Evolutionary conservation across 2,329 filamentous ascomycete species (phyloP), one percentile per base, ranked within the genome.

Genomic region (Metarhizium guizhouense): DNA sequence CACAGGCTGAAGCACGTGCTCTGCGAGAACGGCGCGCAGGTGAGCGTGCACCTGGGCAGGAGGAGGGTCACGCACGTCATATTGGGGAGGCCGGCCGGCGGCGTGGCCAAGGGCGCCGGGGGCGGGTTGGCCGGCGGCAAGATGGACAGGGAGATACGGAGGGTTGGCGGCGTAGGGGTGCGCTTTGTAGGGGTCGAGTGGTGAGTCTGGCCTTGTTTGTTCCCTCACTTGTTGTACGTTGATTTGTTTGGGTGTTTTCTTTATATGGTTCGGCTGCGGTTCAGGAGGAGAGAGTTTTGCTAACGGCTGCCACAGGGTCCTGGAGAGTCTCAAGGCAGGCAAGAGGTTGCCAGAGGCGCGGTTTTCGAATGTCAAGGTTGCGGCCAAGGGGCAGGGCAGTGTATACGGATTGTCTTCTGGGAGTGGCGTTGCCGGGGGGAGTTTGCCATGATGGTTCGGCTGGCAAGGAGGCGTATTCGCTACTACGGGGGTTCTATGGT

Each of bases 41-140:
- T 90, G 62, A 86, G 88, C 3, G 79, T 90, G 40, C 78, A 84
- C 57, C 81, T 95, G 10, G 86, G 83, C 10, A 81, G 90, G 48
- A 80, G 84, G 42, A 81, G 79, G 52, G 89, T 96, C 61, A 95
- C 91, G 38, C 92, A 96, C 70, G 87, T 96, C 58, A 87, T 96
- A 56, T 71, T 96, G 6, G 89, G 88, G 7, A 78, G 74, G 53
- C 81, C 83, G 18, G 77, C 76, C 3, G 47, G 47, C 30, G 68
- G 68, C 40, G 68, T 66, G 47, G 55, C 54, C n/a, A 45, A 45
- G 32, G 85, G 84, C 48, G 81, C 80, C 10, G 89, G 89, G 0
- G 90, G 90, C 47, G 89, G 88, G 0, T 76, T 96, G 6, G 83
- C 91, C 4, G 84, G 82, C 1, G 78, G 79, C 34, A 96, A 96